These are phyloP conservation scores for Ophiostoma sp. DNA, from an alignment of 2,329 filamentous ascomycete species.

Conservation along the genomic window DNA sequence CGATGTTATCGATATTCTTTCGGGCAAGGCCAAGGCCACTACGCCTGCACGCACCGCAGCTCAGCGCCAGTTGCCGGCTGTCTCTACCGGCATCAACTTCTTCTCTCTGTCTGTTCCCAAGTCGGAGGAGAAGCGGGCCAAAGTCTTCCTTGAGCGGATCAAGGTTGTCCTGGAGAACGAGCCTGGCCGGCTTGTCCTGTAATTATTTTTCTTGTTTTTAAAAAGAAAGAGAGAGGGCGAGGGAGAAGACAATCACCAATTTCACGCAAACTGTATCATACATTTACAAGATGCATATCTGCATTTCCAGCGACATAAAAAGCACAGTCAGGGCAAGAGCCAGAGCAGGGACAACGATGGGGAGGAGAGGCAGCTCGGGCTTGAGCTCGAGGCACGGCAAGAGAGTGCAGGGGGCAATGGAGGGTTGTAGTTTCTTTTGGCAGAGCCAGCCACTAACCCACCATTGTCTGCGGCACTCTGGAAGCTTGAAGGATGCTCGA, in stretches of 20 bases:
- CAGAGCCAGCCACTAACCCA: neutral
- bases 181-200: constrained; percentile 67
- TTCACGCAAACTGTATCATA: neutral
- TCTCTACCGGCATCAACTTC: constrained; percentile 60
- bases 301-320: constrained; percentile 8
- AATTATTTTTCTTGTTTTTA: constrained; percentile 16
- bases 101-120: constrained; percentile 77
- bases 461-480: neutral
- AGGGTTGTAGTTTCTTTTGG: neutral
- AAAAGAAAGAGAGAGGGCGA: neutral
- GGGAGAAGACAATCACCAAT: neutral
- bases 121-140: constrained; percentile 75
- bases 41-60: constrained; percentile 15
- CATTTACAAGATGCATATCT: neutral
- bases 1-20: constrained; percentile 75
- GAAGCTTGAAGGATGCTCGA: neutral
- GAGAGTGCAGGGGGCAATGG: neutral
- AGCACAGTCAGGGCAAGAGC: neutral
- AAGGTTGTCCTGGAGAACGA: constrained; percentile 78
- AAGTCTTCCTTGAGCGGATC: constrained; percentile 76
- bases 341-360: too few relatives aligned
- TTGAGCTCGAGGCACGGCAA: neutral
- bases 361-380: neutral
- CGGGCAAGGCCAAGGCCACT: constrained; percentile 23
- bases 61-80: constrained; percentile 34